These are phyloP conservation scores for Schoenoplectus tabernaemontani DNA, from an alignment of 202 grass and related monocot species.

Conservation along the genomic window DNA sequence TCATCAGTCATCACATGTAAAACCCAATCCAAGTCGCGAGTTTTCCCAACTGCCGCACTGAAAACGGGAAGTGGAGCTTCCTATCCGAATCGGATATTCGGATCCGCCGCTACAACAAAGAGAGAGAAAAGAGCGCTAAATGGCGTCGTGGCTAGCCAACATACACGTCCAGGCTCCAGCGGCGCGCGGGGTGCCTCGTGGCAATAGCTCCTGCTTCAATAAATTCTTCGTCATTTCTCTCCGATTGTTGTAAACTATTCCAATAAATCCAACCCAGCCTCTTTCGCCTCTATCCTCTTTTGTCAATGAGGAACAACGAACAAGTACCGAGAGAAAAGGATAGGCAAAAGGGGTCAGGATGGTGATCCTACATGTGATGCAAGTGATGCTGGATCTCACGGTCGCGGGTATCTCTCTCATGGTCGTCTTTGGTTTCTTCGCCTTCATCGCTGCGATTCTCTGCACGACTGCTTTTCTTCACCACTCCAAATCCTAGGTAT, in stretches of 20 bases:
- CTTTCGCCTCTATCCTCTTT: not conserved
- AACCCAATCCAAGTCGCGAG: too few species aligned
- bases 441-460: conserved; percentile 61
- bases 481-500: conserved; percentile 43
- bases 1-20: not conserved
- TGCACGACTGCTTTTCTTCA: conserved; percentile 73
- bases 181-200: not conserved
- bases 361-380: conserved; percentile 50
- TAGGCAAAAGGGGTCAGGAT: not conserved
- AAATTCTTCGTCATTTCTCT: not conserved
- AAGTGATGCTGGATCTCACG: conserved; percentile 64
- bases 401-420: conserved; percentile 68
- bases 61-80: too few species aligned
- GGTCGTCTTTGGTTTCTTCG: conserved; percentile 56
- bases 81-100: not conserved
- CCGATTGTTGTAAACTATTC: not conserved
- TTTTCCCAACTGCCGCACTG: too few species aligned
- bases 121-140: not conserved
- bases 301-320: conserved; percentile 9
- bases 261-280: not conserved
- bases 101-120: not conserved
- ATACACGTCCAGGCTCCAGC: not conserved
- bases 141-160: not conserved
- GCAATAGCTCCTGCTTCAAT: not conserved
- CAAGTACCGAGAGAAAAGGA: not conserved